Percentiles rank a stretch among this genome's conserved stretches.
Evolutionary conservation across 768 basidiomycete species (phyloP).

Genomic region (Cantharellus anzutake): DNA sequence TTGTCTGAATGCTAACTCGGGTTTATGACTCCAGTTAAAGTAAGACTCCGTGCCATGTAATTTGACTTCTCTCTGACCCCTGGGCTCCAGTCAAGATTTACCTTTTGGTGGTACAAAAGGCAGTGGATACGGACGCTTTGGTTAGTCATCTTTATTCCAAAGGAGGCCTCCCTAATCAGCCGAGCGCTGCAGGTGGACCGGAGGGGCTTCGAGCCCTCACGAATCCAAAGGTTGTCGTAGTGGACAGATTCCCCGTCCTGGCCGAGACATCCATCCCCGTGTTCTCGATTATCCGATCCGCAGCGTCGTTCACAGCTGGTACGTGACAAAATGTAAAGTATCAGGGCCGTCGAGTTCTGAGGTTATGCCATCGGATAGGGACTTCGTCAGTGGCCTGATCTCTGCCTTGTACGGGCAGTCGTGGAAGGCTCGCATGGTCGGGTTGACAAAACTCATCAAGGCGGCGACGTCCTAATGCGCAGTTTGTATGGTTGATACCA

Average conservation of each 20-base stretch:
- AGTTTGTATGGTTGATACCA: too few relatives aligned
- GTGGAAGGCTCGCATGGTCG: conserved; percentile 16
- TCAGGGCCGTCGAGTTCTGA: neutral
- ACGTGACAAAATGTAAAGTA: conserved; percentile 13
- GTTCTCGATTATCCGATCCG: conserved; percentile 74
- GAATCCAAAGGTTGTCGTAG: conserved; percentile 71
- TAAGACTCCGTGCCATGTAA: conserved; percentile 12
- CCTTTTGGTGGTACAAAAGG: conserved; percentile 89
- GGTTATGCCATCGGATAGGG: conserved; percentile 18
- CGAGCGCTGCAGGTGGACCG: conserved; percentile 43
- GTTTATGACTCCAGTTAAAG: conserved; percentile 34
- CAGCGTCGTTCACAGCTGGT: conserved; percentile 60
- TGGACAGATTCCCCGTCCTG: conserved; percentile 68
- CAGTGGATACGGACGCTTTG: conserved; percentile 88
- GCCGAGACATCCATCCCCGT: conserved; percentile 75
- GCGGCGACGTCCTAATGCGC: neutral
- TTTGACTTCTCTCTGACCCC: neutral
- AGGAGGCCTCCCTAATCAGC: conserved; percentile 5
- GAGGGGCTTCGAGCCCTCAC: conserved; percentile 84
- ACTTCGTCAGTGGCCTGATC: conserved; percentile 31
- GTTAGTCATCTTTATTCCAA: conserved; percentile 21
- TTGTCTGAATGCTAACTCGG: conserved; percentile 7
- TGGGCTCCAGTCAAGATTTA: conserved; percentile 48
- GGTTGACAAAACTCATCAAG: conserved; percentile 6
- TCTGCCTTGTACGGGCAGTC: conserved; percentile 30